Evolutionary conservation across 352 stramenopile species (phyloP), one percentile per base, ranked within the genome.

Genomic region (Globisporangium irregulare): DNA sequence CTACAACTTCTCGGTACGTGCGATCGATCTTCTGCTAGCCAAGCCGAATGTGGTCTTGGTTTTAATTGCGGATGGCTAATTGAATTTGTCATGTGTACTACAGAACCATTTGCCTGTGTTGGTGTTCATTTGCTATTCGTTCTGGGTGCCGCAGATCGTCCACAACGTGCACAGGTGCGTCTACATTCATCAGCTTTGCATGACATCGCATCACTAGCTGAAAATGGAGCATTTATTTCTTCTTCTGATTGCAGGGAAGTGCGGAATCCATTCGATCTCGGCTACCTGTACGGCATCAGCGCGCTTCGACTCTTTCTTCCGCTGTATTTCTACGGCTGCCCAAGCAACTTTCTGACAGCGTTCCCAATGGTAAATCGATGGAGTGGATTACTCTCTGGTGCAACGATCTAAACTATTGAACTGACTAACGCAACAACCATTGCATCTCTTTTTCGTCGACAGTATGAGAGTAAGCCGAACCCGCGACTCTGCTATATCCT

Each of bases 111-210:
- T 97, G 62, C 86, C 81, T 10, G 69, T 98, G 54, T 91, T 98
- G 50, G 84, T 99, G 2, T 86, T 99, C 62, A 65, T 98, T 14
- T 89, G 97, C 72, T 99, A 98, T 72, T 99, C 94, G 24, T 99
- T 99, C 79, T 99, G 97, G 97, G 80, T 99, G 12, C 98, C 97
- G 24, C 97, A 99, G 79, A 99, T 99, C 61, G 81, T 98, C 46
- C 84, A 96, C 68, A 99, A 99, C 74, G 88, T 98, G 8, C 84
- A 96, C 56, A 92, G 92, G 81, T 93, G 72, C 32, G 72, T 62
- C 60, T 27, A 59, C 24, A 34, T 20, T 48, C 15, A n/a, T 48
- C 15, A 48, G 15, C 41, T n/a, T 20, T n/a, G 15, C 22, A 18
- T 10, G 18, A 51, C 1, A 22, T 51, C 22, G 43, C 22, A 22